Evolutionary conservation across 805 yeast species (phyloP), one percentile per base, ranked within the genome.

Genomic region (Scheffersomyces coipomensis): DNA sequence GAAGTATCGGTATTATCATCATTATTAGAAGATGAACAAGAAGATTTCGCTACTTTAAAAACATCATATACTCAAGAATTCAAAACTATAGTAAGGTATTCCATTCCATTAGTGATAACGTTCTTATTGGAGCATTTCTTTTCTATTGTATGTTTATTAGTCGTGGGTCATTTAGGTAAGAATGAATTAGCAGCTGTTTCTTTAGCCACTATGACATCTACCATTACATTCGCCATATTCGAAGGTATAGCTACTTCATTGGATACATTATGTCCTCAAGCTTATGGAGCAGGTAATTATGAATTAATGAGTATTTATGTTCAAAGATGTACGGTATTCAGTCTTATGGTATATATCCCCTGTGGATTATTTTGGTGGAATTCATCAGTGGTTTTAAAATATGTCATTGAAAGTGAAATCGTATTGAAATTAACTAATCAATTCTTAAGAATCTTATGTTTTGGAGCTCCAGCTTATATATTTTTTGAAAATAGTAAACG

Each of bases 211-310:
- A 70, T 70, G 75, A 59, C 71, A 2, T 57, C 73, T 8, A 68
- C 73, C 11, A 67, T 70, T 22, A 62, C 75, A 2, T 62, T 69
- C 53, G 75, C 73, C 8, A 46, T 69, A 1, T 69, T 69, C 42
- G 75, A 70, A 47, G 75, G 75, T 13, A 65, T 66, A n/a, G 71
- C 75, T 1, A 70, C 75, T 5, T 66, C 75, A 0, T 52, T 70
- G 19, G 75, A 70, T 39, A 69, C 75, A 3, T 46, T 69, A 26
- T 68, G 75, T 42, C 75, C 75, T 1, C 75, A 68, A 44, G 73
- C 74, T 2, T 70, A 61, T 42, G 75, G 75, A 2, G 73, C 75
- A 1, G 64, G 66, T 3, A 64, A 66, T 42, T 66, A 49, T 33
- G 66, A 64, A 42, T 40, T 61, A 38, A 70, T 70, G 34, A 55